These are phyloP conservation scores for Breynia disticha DNA, from an alignment of 441 rosid genomes.

Conservation along the genomic window DNA sequence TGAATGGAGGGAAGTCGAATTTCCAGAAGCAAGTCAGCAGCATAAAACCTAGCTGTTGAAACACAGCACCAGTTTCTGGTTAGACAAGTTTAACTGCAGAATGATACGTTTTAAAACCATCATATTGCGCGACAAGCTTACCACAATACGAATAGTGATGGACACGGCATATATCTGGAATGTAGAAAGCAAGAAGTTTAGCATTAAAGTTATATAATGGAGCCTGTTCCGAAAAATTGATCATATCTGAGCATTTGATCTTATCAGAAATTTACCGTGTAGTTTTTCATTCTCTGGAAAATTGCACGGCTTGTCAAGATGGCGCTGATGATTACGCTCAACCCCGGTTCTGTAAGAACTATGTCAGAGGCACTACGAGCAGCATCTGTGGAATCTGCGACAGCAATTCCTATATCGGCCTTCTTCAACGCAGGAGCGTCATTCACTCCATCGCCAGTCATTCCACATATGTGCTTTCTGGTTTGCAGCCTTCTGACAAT, in stretches of 20 bases:
- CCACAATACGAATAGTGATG: slow-evolving; percentile 93
- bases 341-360: slow-evolving; percentile 82
- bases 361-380: slow-evolving; percentile 87
- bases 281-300: slow-evolving; percentile 94
- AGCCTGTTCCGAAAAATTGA: no score
- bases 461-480: slow-evolving; percentile 71
- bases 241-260: no score
- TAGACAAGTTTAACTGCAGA: neutral
- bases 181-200: neutral
- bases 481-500: slow-evolving; percentile 74
- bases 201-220: no score
- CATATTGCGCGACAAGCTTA: slow-evolving; percentile 24
- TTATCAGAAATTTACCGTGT: slow-evolving; percentile 23
- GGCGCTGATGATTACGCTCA: slow-evolving; percentile 78
- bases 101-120: neutral
- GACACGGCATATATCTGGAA: slow-evolving; percentile 88
- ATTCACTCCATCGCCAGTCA: slow-evolving; percentile 94
- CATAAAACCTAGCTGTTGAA: slow-evolving; percentile 73
- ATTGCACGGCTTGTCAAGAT: slow-evolving; percentile 76
- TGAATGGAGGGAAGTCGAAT: slow-evolving; percentile 86
- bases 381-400: slow-evolving; percentile 86
- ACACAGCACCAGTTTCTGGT: neutral
- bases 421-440: slow-evolving; percentile 94
- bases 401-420: slow-evolving; percentile 92
- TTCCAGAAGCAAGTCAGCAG: slow-evolving; percentile 77